Evolutionary conservation across 306 rosid species (phyloP), one percentile per base, ranked within the genome.

Genomic region (Inga oerstediana): DNA sequence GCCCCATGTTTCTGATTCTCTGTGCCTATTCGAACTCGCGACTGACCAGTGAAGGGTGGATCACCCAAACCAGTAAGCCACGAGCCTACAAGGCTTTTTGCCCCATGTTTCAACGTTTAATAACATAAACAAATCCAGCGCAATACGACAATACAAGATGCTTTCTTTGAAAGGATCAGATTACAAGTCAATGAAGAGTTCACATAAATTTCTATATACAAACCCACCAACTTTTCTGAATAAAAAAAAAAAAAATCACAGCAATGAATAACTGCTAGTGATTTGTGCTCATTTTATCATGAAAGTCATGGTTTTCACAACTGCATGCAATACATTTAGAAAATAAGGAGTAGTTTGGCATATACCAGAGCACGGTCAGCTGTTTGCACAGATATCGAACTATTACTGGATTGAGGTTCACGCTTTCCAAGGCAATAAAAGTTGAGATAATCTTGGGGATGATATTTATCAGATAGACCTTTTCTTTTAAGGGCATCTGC

Each of bases 391-490:
- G 59, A 27, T 44, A 67, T 13, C 39, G 87, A 22, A 49, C 12
- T 4, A 52, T 76, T 46, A 2, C 64, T 7, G 62, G 74, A 44
- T 54, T 84, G 69, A 72, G 80, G 73, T 79, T 91, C 97, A 37
- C 91, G 89, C 65, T 82, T 91, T 49, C 97, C 97, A 62, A 91
- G 94, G 82, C 97, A 92, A 58, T 88, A 91, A 84, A 92, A 92
- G 59, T 87, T 92, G 59, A 92, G 85, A 87, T 83, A 92, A 87
- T 92, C 94, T 62, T 77, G 90, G 13, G 97, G 94, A 87, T 91
- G 92, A 75, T 72, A 84, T 62, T 43, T 6, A 65, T 84, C 74
- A 3, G 91, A 86, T 30, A 92, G 87, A 72, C 92, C 94, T 76
- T 79, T 84, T 15, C 86, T 83, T 83, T 72, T 45, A 71, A 92